Evolutionary conservation across 1,284 basidiomycete species (phyloP), one percentile per base, ranked within the genome.

Genomic region (Bondarzewia mesenterica): DNA sequence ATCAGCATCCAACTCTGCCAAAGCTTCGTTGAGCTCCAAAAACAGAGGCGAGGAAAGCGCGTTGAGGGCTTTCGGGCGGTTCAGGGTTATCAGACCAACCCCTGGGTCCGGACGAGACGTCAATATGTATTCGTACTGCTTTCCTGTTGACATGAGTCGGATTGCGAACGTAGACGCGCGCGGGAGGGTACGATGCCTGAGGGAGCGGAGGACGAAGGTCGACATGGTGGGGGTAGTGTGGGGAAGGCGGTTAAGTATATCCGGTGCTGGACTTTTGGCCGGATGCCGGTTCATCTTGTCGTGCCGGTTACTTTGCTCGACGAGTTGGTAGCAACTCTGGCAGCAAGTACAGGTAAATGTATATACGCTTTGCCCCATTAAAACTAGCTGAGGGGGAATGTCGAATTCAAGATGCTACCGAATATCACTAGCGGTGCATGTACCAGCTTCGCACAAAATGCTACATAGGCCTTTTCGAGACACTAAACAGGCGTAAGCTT

Each of bases 41-140:
- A 93, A 85, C 51, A 95, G 73, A 7, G 89, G 85, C 8, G 83
- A 77, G 60, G 79, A 89, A 52, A 99, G 74, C 35, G 96, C 95
- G 65, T 99, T 98, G 58, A 98, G 77, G 21, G 92, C 92, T 63
- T 96, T 97, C 44, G 96, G 95, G 49, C 95, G 79, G 74, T 99
- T 97, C 61, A 99, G 78, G 14, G 89, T 92, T 65, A 99, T 82
- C 57, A 97, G 85, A 7, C 82, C 76, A 46, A 99, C 93, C 45
- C 80, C 80, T 21, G 82, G 77, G 50, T 82, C 75, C 6, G 90
- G 89, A 47, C 74, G 73, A 5, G 87, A 82, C 29, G 85, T 77
- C 51, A 93, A 70, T 64, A 94, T 88, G 66, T 85, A 76, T 55
- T 81, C 74, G 69, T 88, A 89, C 46, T 62, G 58, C 27, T 60